These are phyloP conservation scores for Cryptococcus sp. DNA, from an alignment of 1,284 basidiomycete species.

Conservation along the genomic window DNA sequence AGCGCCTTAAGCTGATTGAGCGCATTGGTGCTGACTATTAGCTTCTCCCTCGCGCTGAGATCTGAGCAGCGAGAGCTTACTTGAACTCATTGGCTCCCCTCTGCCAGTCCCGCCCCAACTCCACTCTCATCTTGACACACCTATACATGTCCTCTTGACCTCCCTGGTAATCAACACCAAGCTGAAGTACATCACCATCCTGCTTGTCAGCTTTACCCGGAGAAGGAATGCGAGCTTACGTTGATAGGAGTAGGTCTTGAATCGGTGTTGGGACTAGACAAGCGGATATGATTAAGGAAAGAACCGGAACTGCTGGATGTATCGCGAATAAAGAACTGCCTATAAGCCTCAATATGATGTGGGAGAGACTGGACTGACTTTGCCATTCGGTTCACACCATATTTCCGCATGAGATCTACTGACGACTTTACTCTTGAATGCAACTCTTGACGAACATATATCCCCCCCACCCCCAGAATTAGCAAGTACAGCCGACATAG, in stretches of 20 bases:
- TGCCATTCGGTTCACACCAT: slow-evolving; percentile 63
- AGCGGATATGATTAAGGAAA: slow-evolving; percentile 90
- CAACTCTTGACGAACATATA: slow-evolving; percentile 72
- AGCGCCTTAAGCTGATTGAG: slow-evolving; percentile 43
- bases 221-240: slow-evolving; percentile 19
- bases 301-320: slow-evolving; percentile 89
- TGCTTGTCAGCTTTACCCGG: slow-evolving; percentile 12
- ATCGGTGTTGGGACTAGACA: slow-evolving; percentile 78
- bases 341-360: background rate
- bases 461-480: slow-evolving; percentile 52
- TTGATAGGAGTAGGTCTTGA: slow-evolving; percentile 73
- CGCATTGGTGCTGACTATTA: slow-evolving; percentile 37
- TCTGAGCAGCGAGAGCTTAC: slow-evolving; percentile 55
- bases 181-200: slow-evolving; percentile 91
- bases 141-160: slow-evolving; percentile 97
- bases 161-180: slow-evolving; percentile 97
- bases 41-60: too few relatives aligned
- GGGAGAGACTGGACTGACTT: slow-evolving; percentile 44
- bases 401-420: slow-evolving; percentile 91
- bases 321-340: slow-evolving; percentile 79
- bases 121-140: slow-evolving; percentile 93
- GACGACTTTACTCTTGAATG: slow-evolving; percentile 96
- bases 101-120: slow-evolving; percentile 84
- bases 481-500: slow-evolving; percentile 8
- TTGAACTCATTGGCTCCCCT: slow-evolving; percentile 87